These are phyloP conservation scores for Candida railenensis DNA, from an alignment of 805 yeast species.

Conservation along the genomic window DNA sequence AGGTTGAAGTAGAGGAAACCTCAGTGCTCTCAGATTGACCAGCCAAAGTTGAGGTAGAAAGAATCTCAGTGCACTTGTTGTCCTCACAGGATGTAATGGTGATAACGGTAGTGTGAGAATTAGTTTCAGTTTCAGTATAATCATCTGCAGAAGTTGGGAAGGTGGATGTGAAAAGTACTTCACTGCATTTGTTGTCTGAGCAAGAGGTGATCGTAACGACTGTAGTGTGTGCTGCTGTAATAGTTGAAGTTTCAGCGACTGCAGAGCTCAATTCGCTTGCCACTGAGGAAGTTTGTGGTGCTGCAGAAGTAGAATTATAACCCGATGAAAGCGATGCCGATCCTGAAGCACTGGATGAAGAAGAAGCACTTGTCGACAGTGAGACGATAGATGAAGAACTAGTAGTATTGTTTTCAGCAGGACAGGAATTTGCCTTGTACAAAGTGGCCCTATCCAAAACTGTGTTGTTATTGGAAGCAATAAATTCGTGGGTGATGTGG, in stretches of 20 bases:
- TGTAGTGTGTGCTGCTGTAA: constrained; percentile 18
- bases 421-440: constrained; percentile 9
- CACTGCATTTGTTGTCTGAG: constrained; percentile 21
- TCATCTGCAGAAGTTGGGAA: constrained; percentile 11
- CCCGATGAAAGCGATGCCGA: neutral
- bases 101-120: constrained; percentile 17
- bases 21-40: constrained; percentile 18
- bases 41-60: neutral
- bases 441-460: constrained; percentile 15
- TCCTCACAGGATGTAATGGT: constrained; percentile 29
- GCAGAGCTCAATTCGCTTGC: neutral
- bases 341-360: neutral
- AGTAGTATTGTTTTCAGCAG: neutral
- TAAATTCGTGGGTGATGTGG: constrained; percentile 15
- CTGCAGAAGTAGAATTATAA: neutral
- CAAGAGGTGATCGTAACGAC: constrained; percentile 29
- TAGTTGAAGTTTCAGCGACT: constrained; percentile 5
- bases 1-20: constrained; percentile 15
- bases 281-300: neutral
- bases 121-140: constrained; percentile 19
- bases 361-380: neutral
- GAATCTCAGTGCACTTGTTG: constrained; percentile 15
- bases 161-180: neutral
- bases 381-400: neutral
- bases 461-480: constrained; percentile 11